These are phyloP conservation scores for Volvox reticuliferus DNA, from an alignment of 139 green algal species.

Conservation along the genomic window DNA sequence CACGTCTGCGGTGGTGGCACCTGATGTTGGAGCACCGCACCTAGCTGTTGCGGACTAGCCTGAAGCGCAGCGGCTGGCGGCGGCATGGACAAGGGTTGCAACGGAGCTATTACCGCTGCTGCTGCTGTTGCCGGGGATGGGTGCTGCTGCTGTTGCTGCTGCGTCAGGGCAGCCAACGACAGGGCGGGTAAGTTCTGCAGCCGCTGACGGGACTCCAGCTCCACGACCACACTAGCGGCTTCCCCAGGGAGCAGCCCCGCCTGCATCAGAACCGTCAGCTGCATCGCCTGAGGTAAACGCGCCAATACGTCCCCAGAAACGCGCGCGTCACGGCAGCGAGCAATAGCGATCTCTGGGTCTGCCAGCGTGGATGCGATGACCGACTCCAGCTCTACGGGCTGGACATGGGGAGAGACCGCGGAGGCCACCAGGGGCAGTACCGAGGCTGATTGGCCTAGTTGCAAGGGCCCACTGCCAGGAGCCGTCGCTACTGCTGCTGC, in stretches of 20 bases:
- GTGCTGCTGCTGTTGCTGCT: background rate
- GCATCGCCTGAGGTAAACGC: slow-evolving; percentile 23
- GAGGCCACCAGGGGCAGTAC: background rate
- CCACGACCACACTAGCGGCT: slow-evolving; percentile 36
- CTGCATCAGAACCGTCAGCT: slow-evolving; percentile 44
- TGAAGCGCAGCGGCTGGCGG: background rate
- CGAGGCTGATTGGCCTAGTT: background rate
- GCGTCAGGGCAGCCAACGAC: background rate
- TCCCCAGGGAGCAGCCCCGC: slow-evolving; percentile 24
- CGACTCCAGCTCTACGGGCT: slow-evolving; percentile 4
- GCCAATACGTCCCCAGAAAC: background rate
- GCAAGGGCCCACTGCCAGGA: background rate
- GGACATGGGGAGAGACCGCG: background rate
- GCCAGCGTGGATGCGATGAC: background rate
- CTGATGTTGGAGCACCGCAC: too few relatives aligned
- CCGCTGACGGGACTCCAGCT: slow-evolving; percentile 27
- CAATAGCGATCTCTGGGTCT: background rate
- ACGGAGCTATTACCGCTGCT: background rate
- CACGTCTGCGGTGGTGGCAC: background rate
- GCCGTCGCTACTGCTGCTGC: background rate
- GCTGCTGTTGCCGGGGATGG: background rate
- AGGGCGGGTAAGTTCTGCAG: slow-evolving; percentile 9
- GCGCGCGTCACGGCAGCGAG: background rate
- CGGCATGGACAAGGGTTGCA: background rate
- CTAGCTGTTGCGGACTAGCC: background rate